Conservation (phyloP, 345 rosid genomes). For the Atalantia buxifolia region DNA sequence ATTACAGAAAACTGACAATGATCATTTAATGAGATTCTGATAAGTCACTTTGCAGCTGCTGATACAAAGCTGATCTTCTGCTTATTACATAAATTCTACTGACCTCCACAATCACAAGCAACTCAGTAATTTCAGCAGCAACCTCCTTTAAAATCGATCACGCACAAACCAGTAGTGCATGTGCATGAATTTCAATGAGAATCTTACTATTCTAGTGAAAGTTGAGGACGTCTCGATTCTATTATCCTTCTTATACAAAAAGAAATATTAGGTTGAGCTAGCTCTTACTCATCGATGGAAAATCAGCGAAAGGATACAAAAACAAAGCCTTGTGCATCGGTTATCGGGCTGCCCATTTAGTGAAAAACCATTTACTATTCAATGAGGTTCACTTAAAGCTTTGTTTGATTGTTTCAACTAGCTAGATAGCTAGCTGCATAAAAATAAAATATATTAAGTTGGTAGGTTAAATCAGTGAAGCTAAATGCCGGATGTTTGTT, state of each 20-base stretch:
- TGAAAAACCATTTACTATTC: neutral
- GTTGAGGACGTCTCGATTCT: neutral
- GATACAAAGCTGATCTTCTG: neutral
- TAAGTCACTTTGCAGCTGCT: neutral
- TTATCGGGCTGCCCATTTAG: neutral
- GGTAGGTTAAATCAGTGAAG: too few relatives aligned
- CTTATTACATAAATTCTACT: neutral
- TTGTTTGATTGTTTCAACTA: too few relatives aligned
- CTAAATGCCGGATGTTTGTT: too few relatives aligned
- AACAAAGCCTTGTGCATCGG: neutral
- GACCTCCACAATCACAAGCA: neutral
- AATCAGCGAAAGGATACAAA: neutral
- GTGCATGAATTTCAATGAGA: slow-evolving; percentile 4
- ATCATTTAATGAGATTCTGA: neutral
- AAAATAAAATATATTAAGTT: too few relatives aligned
- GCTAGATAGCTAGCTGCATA: too few relatives aligned
- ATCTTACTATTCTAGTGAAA: neutral
- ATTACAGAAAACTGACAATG: neutral
- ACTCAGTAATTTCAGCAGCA: neutral
- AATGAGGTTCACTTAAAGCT: neutral
- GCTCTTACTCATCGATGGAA: neutral
- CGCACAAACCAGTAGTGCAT: neutral
- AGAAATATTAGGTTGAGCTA: neutral
- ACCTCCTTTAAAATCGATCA: slow-evolving; percentile 6
- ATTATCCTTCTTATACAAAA: neutral